phyloP scores from a whole-genome alignment of 2,329 filamentous ascomycete species.

The Coniochaeta sp. region DNA sequence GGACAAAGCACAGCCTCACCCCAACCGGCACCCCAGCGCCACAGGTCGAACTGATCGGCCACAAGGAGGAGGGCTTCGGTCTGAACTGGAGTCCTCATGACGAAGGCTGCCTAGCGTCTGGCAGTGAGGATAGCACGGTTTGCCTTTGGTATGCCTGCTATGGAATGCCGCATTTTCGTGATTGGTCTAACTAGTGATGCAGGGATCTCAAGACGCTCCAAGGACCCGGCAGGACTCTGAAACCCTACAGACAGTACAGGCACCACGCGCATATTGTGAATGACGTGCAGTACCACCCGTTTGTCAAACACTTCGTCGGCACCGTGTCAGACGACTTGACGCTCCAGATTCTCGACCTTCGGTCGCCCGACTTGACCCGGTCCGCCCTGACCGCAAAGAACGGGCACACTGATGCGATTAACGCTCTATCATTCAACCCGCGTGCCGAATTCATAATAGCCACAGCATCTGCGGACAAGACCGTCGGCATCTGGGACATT shows the following conservation, averaged over 20 bases:
- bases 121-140: constrained; percentile 87
- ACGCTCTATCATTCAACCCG: constrained; percentile 91
- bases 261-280: constrained; percentile 91
- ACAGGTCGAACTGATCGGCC: constrained; percentile 78
- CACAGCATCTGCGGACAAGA: constrained; percentile 92
- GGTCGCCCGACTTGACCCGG: constrained; percentile 56
- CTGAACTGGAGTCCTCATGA: constrained; percentile 85
- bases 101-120: constrained; percentile 76
- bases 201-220: constrained; percentile 77
- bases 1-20: constrained; percentile 80
- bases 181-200: constrained; percentile 1
- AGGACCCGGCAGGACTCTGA: constrained; percentile 60
- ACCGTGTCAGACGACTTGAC: constrained; percentile 94
- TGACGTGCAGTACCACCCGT: constrained; percentile 91
- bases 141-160: constrained; percentile 66
- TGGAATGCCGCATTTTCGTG: neutral
- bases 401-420: constrained; percentile 88
- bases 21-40: constrained; percentile 70
- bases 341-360: constrained; percentile 84
- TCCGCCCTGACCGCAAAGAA: constrained; percentile 62
- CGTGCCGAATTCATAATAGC: constrained; percentile 84
- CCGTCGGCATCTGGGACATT: constrained; percentile 90
- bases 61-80: constrained; percentile 84
- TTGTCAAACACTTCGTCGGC: constrained; percentile 77
- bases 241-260: constrained; percentile 68